Conservation (phyloP, 768 basidiomycete species). For the Tubosaeta sp. region DNA sequence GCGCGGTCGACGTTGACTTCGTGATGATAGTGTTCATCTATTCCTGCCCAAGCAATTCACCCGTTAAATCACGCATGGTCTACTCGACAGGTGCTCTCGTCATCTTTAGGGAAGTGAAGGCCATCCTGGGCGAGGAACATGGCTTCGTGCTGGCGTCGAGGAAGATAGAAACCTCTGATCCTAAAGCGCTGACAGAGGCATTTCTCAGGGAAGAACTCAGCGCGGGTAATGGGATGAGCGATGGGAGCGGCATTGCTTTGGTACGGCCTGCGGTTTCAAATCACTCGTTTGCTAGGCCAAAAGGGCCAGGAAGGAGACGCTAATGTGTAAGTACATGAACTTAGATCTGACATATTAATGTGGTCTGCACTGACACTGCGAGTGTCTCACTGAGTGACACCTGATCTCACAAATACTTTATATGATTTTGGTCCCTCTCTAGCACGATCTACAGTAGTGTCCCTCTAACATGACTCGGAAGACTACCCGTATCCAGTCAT, state of each 20-base stretch:
- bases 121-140: slow-evolving; percentile 41
- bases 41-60: slow-evolving; percentile 78
- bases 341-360: too few species aligned
- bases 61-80: slow-evolving; percentile 84
- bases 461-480: too few species aligned
- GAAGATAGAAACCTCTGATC: slow-evolving; percentile 83
- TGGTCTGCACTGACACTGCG: too few species aligned
- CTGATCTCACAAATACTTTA: too few species aligned
- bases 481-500: too few species aligned
- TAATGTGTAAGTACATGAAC: slow-evolving; percentile 9
- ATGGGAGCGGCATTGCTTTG: slow-evolving; percentile 4
- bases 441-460: too few species aligned
- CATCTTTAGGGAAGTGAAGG: slow-evolving; percentile 55
- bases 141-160: slow-evolving; percentile 42
- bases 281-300: slow-evolving; percentile 64
- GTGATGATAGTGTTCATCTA: slow-evolving; percentile 74
- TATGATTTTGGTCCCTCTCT: too few species aligned
- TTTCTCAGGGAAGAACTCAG: slow-evolving; percentile 60
- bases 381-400: too few species aligned
- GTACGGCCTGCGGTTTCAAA: slow-evolving; percentile 22
- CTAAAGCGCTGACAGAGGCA: slow-evolving; percentile 61
- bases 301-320: slow-evolving; percentile 59
- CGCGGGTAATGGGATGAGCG: slow-evolving; percentile 13
- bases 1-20: background rate
- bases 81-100: slow-evolving; percentile 70